Evolutionary conservation across 2,329 filamentous ascomycete species (phyloP).

Genomic region (Plectosphaerella sp.): DNA sequence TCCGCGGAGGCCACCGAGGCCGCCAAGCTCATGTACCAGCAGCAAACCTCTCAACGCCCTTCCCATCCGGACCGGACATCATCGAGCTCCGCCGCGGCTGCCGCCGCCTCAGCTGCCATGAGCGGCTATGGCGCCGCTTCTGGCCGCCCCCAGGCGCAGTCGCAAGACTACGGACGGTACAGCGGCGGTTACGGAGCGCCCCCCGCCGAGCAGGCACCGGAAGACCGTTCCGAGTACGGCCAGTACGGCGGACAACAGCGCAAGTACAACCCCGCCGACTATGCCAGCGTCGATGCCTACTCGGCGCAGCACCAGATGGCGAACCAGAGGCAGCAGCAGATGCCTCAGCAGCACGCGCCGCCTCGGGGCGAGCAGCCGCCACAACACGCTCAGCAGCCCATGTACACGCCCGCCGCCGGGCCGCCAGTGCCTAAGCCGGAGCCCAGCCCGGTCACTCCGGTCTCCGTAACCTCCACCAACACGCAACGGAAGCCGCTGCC

Average conservation of each 20-base stretch:
- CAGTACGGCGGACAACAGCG: conserved; percentile 45
- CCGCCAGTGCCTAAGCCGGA: conserved; percentile 21
- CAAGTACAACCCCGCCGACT: conserved; percentile 75
- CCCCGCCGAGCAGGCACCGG: conserved; percentile 17
- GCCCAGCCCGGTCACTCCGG: conserved; percentile 19
- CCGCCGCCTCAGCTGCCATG: conserved; percentile 56
- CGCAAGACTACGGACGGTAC: conserved; percentile 28
- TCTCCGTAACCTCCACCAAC: conserved; percentile 3
- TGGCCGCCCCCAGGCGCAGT: conserved; percentile 19
- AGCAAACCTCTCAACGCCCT: conserved; percentile 46
- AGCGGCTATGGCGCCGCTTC: conserved; percentile 37
- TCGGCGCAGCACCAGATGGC: conserved; percentile 14
- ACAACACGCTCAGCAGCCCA: conserved; percentile 24
- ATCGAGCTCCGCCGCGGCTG: conserved; percentile 47
- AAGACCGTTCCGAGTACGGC: conserved; percentile 16
- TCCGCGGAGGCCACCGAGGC: conserved; percentile 54
- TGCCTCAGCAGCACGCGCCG: conserved; percentile 18
- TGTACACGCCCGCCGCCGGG: conserved; percentile 17
- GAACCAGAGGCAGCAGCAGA: conserved; percentile 29
- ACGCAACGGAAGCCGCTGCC: conserved; percentile 53
- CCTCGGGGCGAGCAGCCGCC: conserved; percentile 24
- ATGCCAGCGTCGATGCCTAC: conserved; percentile 59
- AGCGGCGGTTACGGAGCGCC: conserved; percentile 20
- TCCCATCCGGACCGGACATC: conserved; percentile 49
- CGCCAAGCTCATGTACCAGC: conserved; percentile 58